Percentiles rank a stretch among this genome's conserved stretches.
phyloP scores from a whole-genome alignment of 371 early-diverging fungal genomes.

The Mortierella sp. region DNA sequence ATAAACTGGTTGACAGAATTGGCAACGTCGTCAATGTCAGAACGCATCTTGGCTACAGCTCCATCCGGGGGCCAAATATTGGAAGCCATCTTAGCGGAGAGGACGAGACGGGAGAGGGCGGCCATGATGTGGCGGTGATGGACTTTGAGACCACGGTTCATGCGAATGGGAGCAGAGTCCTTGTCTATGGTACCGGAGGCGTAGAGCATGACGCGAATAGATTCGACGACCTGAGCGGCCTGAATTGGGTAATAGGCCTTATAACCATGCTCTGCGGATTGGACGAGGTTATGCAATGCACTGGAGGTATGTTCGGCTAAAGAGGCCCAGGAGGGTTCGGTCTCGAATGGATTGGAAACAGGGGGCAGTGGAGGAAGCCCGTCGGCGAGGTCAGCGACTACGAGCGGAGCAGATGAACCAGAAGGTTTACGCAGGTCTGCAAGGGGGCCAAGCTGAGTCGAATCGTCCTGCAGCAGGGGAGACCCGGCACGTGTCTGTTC shows the following conservation, averaged over 20 bases:
- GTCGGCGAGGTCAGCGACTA: slow-evolving; percentile 41
- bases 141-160: slow-evolving; percentile 71
- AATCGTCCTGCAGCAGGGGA: slow-evolving; percentile 15
- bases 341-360: slow-evolving; percentile 48
- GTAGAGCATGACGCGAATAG: slow-evolving; percentile 86
- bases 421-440: slow-evolving; percentile 44
- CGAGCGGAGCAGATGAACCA: slow-evolving; percentile 23
- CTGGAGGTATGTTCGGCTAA: slow-evolving; percentile 71
- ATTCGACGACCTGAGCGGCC: slow-evolving; percentile 71
- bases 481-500: slow-evolving; percentile 43
- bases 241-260: slow-evolving; percentile 69
- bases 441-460: slow-evolving; percentile 5
- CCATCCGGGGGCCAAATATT: slow-evolving; percentile 87
- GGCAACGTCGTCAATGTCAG: slow-evolving; percentile 71
- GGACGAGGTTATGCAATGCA: slow-evolving; percentile 72
- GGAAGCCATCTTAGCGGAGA: slow-evolving; percentile 87
- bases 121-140: slow-evolving; percentile 86
- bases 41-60: slow-evolving; percentile 70
- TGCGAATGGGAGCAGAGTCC: slow-evolving; percentile 71
- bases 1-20: slow-evolving; percentile 82
- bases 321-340: slow-evolving; percentile 70
- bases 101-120: slow-evolving; percentile 80
- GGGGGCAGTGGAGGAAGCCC: slow-evolving; percentile 42
- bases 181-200: slow-evolving; percentile 81
- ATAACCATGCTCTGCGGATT: slow-evolving; percentile 70